Conservation (phyloP, 2,329 filamentous ascomycete genomes). For the Fusarium torulosum region DNA sequence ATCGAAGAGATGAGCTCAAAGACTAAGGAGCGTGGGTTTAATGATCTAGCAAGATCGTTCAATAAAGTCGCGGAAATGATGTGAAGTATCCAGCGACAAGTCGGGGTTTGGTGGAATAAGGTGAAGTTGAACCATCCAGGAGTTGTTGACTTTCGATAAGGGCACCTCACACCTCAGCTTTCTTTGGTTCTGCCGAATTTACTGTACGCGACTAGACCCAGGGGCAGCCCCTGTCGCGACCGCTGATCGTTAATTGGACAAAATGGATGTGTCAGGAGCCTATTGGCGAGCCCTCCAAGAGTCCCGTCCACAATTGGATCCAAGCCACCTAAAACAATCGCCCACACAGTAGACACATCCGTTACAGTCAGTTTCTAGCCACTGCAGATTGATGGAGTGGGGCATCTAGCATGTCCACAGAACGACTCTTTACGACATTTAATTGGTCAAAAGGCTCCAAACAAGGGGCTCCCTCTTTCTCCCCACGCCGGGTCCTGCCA, state of each 20-base stretch:
- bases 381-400: slow-evolving; percentile 33
- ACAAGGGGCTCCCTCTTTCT: slow-evolving; percentile 14
- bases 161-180: slow-evolving; percentile 23
- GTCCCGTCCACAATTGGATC: not conserved
- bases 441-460: slow-evolving; percentile 26
- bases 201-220: slow-evolving; percentile 45
- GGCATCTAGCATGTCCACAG: slow-evolving; percentile 5
- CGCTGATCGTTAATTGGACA: slow-evolving; percentile 26
- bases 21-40: slow-evolving; percentile 43
- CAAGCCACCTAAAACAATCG: slow-evolving; percentile 17
- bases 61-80: slow-evolving; percentile 32
- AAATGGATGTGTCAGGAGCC: slow-evolving; percentile 50
- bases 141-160: slow-evolving; percentile 48
- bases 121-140: slow-evolving; percentile 44
- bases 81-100: slow-evolving; percentile 26
- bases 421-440: slow-evolving; percentile 5
- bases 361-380: slow-evolving; percentile 21
- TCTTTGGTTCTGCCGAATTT: slow-evolving; percentile 41
- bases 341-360: slow-evolving; percentile 15
- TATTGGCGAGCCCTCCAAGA: not conserved
- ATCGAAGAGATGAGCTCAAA: slow-evolving; percentile 23
- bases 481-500: slow-evolving; percentile 32
- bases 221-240: slow-evolving; percentile 51
- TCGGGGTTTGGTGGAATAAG: slow-evolving; percentile 37
- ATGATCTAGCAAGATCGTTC: slow-evolving; percentile 12